phyloP scores from a whole-genome alignment of 306 rosid genomes.

The Cicer chorassanicum region DNA sequence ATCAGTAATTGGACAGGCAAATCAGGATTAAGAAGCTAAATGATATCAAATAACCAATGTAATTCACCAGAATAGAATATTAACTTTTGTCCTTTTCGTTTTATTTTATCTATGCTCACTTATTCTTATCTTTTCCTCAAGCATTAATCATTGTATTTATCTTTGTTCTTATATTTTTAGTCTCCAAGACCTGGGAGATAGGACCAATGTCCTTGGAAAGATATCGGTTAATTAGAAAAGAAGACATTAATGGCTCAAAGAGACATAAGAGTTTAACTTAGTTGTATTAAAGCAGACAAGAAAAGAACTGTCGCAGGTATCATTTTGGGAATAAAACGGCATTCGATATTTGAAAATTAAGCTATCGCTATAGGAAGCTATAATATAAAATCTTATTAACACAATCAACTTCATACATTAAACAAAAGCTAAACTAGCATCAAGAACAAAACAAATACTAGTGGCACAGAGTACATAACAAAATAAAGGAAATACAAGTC shows the following conservation, averaged over 20 bases:
- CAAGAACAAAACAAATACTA: background rate
- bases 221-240: conserved; percentile 7
- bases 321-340: conserved; percentile 9
- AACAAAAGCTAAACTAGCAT: conserved; percentile 6
- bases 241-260: conserved; percentile 19
- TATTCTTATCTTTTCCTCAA: conserved; percentile 8
- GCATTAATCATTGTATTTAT: background rate
- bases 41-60: background rate
- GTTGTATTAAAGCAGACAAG: background rate
- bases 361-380: background rate
- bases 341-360: conserved; percentile 19
- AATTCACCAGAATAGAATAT: background rate
- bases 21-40: background rate
- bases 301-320: background rate
- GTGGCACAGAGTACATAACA: conserved; percentile 1
- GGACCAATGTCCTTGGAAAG: conserved; percentile 17
- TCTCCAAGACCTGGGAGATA: conserved; percentile 6
- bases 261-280: background rate
- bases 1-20: background rate
- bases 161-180: conserved; percentile 6
- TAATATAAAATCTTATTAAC: background rate
- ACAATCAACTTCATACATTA: background rate
- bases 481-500: conserved; percentile 4
- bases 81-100: background rate
- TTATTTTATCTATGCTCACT: background rate